Percentiles rank a stretch among this genome's conserved stretches.
Conservation (phyloP, 1,139 yeast genomes). For the Diutina rugosa region DNA sequence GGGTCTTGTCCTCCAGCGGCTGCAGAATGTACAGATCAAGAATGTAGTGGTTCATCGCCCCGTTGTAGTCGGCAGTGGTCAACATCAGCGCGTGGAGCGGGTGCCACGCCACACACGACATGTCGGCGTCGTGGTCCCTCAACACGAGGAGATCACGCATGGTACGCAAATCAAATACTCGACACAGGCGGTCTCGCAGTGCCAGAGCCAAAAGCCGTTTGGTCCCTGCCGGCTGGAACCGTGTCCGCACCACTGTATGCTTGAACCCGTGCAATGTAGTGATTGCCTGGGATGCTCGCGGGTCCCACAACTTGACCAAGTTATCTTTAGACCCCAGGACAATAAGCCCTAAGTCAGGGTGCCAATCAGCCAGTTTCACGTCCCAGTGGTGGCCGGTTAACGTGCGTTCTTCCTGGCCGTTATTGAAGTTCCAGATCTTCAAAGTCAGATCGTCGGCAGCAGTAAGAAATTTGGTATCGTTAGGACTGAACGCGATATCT, state of each 20-base stretch:
- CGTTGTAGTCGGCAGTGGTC: constrained; percentile 84
- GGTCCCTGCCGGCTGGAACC: constrained; percentile 65
- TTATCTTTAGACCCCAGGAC: constrained; percentile 92
- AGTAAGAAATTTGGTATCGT: constrained; percentile 80
- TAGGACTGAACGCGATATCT: constrained; percentile 82
- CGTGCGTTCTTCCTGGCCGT: constrained; percentile 71
- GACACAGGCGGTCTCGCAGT: constrained; percentile 77
- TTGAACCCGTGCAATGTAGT: constrained; percentile 85
- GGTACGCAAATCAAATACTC: constrained; percentile 76
- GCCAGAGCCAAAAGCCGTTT: constrained; percentile 70
- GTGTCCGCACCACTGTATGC: constrained; percentile 77
- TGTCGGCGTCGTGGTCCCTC: constrained; percentile 74
- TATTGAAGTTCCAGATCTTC: constrained; percentile 90
- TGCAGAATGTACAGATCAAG: constrained; percentile 36
- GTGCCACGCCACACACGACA: constrained; percentile 84
- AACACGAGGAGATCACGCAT: constrained; percentile 68
- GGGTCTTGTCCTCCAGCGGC: constrained; percentile 11
- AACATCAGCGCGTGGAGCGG: constrained; percentile 74
- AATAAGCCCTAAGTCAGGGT: constrained; percentile 69
- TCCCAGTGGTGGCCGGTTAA: constrained; percentile 97
- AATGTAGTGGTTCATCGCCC: constrained; percentile 69
- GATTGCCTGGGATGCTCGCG: constrained; percentile 60
- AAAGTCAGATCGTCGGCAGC: constrained; percentile 85
- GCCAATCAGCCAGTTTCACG: constrained; percentile 97
- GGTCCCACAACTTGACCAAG: constrained; percentile 91